Base-by-base conservation (phyloP, 305 asterid species). In the Vinca major region DNA sequence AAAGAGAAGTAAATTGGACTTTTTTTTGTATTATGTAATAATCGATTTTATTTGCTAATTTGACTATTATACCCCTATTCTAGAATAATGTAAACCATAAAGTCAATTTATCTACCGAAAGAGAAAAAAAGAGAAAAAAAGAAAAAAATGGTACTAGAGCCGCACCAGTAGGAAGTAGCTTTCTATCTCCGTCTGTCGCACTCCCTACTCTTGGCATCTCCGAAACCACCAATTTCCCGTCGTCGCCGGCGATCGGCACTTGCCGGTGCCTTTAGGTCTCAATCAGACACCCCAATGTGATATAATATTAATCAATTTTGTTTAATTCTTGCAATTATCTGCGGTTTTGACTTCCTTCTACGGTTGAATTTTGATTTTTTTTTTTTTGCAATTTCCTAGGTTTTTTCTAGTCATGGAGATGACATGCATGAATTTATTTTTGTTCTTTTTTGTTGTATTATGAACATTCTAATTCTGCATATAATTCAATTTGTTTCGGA, bases 351-450 rank as follows among this genome's bases (percentile, higher is more conserved):
- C 8, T 66, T 26, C 33, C 33, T 26, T 26, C 37, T 11, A 5
- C 49, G 41, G 41, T 4, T 37, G 41, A 37, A 39, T 61, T 37
- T 39, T 26, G 65, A 10, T 3, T 48, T 62, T 14, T 44, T 19
- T 12, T 2, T 56, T 26, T 47, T 66, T 40, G 12, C 44, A 40
- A 40, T 5, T 20, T 40, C 14, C 41, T 7, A 9, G 39, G 17
- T 47, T 21, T 47, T 21, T 47, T 36, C 21, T 5, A 14, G 5
- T 36, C 47, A 3, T 44, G 21, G 21, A 51, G 14, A 2, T 64
- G 67, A 47, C 74, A 47, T 74, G 75, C 75, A 65, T 66, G 55
- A 43, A 21, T 43, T 14, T 13, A 17, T 44, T n/a, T 41, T 53
- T 33, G 45, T 4, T 4, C 7, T 41, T 41, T 41, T 41, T 7